phyloP scores from a whole-genome alignment of 1,284 basidiomycete species.

The Albatrellus sp. region DNA sequence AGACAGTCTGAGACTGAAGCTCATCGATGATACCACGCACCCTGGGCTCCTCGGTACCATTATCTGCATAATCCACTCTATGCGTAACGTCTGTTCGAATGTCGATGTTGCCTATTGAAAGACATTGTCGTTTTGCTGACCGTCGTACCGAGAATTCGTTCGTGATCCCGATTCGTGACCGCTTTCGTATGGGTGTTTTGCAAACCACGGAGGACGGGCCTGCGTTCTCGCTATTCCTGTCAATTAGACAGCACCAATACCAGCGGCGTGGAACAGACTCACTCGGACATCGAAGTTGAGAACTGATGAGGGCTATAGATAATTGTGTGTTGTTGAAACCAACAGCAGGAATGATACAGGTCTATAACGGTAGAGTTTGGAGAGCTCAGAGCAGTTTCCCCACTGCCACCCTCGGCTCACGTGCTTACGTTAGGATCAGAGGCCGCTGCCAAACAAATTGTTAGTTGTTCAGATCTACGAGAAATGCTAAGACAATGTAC shows the following conservation, averaged over 20 bases:
- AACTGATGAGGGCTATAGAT: too few relatives aligned
- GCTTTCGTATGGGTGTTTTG: conserved; percentile 12
- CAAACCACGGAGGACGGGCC: conserved; percentile 9
- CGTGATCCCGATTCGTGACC: conserved; percentile 16
- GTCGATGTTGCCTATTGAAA: conserved; percentile 16
- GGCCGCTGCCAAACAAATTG: too few relatives aligned
- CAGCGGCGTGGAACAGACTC: neutral
- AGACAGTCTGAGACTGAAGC: neutral
- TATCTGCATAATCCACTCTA: neutral
- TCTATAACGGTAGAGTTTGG: too few relatives aligned
- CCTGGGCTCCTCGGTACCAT: conserved; percentile 1
- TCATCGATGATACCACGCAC: neutral
- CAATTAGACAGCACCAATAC: neutral
- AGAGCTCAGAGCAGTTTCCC: too few relatives aligned
- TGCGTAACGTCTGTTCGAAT: conserved; percentile 1
- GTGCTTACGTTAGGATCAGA: too few relatives aligned
- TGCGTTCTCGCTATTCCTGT: conserved; percentile 1
- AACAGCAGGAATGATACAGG: too few relatives aligned
- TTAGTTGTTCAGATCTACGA: too few relatives aligned
- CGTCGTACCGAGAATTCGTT: conserved; percentile 18
- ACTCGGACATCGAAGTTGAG: neutral
- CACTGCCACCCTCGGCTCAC: too few relatives aligned
- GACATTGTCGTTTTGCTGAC: conserved; percentile 17
- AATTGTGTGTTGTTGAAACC: too few relatives aligned
- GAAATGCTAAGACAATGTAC: too few relatives aligned